Conservation (phyloP, 83 land plant species). For the Thuja plicata region DNA sequence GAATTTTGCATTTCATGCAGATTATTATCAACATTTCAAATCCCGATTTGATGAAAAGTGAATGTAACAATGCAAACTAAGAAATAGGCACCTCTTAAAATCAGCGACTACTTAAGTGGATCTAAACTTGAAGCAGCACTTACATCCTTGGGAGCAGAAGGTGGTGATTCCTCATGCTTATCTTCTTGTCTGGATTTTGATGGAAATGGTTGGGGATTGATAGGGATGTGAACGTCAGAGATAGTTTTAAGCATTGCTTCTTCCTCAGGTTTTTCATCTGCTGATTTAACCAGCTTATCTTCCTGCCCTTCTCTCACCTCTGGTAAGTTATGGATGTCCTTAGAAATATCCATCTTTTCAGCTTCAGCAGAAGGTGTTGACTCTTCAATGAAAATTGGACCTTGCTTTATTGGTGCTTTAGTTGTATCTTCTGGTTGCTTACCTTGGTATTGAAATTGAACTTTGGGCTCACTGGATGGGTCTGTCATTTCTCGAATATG, state of each 20-base stretch:
- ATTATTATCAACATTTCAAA: no score
- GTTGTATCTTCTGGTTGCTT: background rate
- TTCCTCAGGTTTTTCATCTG: background rate
- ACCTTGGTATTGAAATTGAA: background rate
- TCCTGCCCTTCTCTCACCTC: background rate
- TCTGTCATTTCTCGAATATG: background rate
- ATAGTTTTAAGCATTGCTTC: background rate
- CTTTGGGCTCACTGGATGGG: background rate
- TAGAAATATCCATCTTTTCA: background rate
- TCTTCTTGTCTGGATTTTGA: background rate
- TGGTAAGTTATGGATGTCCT: background rate
- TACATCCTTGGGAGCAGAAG: background rate
- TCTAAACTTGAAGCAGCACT: background rate
- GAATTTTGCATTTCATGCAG: no score
- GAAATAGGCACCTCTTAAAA: no score
- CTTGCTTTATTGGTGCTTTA: background rate
- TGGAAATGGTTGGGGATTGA: background rate
- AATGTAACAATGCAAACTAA: no score
- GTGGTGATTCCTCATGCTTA: background rate
- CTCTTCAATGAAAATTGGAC: background rate
- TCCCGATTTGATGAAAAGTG: no score
- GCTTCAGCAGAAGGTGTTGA: background rate
- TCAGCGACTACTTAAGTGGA: background rate
- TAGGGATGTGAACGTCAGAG: background rate
- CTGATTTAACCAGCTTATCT: background rate